Evolutionary conservation across 73 alveolate genomes (phyloP), one percentile per base, ranked within the genome.

Genomic region (Paramecium pentaurelia): DNA sequence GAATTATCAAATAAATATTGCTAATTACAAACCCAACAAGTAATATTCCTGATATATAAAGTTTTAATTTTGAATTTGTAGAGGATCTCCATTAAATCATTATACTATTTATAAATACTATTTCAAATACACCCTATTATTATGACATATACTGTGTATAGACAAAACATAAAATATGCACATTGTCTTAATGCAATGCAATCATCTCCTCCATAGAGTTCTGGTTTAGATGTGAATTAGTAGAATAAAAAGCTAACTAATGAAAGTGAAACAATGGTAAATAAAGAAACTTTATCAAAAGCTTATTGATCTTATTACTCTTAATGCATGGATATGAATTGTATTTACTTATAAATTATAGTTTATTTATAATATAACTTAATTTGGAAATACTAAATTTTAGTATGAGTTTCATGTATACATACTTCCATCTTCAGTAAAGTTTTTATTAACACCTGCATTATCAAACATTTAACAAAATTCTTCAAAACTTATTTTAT

Each of bases 401-500:
- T 64, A 34, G 28, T 64, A 49, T 64, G 84, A 32, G 84, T 64
- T 64, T 32, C 42, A 64, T 64, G 42, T 25, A n/a, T 64, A 64
- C 18, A 64, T 64, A 34, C 84, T 64, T 64, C 84, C 84, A 32
- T 64, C 84, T 64, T 64, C 97, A 16, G 95, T 28, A 27, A 95
- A 20, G 60, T 94, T 94, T 87, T 92, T 97, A 77, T 94, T 47
- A 73, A 87, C 44, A 0, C 86, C 93, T 64, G 42, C 87, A 40
- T 59, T 77, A 9, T 37, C 86, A 42, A 87, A 30, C 58, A 87
- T 44, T 60, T 34, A 36, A 22, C 86, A 64, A 54, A 93, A 93
- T 30, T 88, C 96, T 30, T 93, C 96, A 37, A 93, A 75, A 93
- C 83, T 60, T 25, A 93, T 86, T 47, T 84, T 93, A 20, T 93